These are phyloP conservation scores for Neonectria punicea DNA, from an alignment of 2,329 filamentous ascomycete species.

Conservation along the genomic window DNA sequence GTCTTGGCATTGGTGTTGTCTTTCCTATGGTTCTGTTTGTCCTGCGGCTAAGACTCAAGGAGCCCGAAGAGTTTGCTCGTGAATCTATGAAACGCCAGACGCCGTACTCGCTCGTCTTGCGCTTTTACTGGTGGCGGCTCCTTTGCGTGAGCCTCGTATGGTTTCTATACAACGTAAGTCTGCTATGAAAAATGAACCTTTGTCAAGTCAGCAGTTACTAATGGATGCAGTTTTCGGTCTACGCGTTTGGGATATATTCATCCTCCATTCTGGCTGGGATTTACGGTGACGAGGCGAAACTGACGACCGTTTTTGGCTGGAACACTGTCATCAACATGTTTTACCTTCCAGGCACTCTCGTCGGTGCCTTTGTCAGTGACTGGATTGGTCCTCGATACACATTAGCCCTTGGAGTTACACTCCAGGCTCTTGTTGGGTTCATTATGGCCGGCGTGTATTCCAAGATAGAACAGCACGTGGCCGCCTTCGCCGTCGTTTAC, in stretches of 20 bases:
- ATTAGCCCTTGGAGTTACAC: constrained; percentile 74
- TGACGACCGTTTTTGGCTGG: constrained; percentile 88
- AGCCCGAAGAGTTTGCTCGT: constrained; percentile 80
- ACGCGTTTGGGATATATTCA: constrained; percentile 88
- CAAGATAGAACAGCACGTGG: constrained; percentile 67
- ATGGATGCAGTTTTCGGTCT: constrained; percentile 72
- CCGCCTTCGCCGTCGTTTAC: constrained; percentile 51
- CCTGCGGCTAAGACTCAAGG: constrained; percentile 77
- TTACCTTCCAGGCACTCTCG: constrained; percentile 83
- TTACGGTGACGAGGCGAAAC: constrained; percentile 65
- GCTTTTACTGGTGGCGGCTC: constrained; percentile 81
- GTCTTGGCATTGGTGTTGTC: constrained; percentile 80
- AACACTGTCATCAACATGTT: constrained; percentile 89
- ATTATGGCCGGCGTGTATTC: constrained; percentile 86
- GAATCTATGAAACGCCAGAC: constrained; percentile 74
- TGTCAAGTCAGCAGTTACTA: background rate
- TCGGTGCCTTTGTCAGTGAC: constrained; percentile 82
- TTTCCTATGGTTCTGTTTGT: constrained; percentile 78
- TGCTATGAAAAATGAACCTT: background rate
- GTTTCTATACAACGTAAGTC: constrained; percentile 80
- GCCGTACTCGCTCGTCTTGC: constrained; percentile 65
- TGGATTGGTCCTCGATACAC: constrained; percentile 81
- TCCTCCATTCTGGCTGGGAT: constrained; percentile 77
- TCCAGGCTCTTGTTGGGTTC: constrained; percentile 84
- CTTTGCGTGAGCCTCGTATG: constrained; percentile 78